Evolutionary conservation across 129 eudicot species (phyloP).

Genomic region (Escallonia herrerae): DNA sequence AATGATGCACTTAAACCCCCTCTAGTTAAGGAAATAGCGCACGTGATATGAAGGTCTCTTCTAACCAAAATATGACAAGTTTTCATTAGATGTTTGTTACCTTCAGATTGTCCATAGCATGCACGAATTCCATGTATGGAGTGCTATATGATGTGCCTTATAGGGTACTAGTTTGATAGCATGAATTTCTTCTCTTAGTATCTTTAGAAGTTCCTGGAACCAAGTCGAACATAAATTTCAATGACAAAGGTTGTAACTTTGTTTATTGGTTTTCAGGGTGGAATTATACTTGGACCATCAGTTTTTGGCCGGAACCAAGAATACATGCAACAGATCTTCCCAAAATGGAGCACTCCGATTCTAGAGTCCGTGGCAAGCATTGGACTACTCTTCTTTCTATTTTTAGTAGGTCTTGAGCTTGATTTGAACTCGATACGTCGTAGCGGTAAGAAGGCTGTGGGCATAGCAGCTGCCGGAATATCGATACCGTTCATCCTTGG

Average conservation of each 20-base stretch:
- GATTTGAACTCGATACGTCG: conserved; percentile 60
- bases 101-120: too few relatives aligned
- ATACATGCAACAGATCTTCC: conserved; percentile 63
- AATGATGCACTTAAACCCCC: too few relatives aligned
- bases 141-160: too few relatives aligned
- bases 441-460: conserved; percentile 57
- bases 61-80: too few relatives aligned
- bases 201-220: too few relatives aligned
- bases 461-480: conserved; percentile 75
- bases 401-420: conserved; percentile 79
- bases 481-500: conserved; percentile 62
- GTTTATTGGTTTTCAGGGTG: conserved; percentile 40
- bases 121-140: too few relatives aligned
- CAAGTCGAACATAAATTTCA: neutral
- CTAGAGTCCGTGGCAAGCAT: conserved; percentile 81
- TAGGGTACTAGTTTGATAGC: too few relatives aligned
- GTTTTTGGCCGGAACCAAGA: conserved; percentile 61
- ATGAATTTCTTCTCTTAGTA: too few relatives aligned
- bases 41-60: too few relatives aligned
- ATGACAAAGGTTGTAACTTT: neutral
- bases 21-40: too few relatives aligned
- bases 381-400: conserved; percentile 74
- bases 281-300: conserved; percentile 79
- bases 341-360: conserved; percentile 76
- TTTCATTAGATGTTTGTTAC: too few relatives aligned